Base-by-base conservation (phyloP, 805 yeast genomes). In the Kuraishia capsulata region DNA sequence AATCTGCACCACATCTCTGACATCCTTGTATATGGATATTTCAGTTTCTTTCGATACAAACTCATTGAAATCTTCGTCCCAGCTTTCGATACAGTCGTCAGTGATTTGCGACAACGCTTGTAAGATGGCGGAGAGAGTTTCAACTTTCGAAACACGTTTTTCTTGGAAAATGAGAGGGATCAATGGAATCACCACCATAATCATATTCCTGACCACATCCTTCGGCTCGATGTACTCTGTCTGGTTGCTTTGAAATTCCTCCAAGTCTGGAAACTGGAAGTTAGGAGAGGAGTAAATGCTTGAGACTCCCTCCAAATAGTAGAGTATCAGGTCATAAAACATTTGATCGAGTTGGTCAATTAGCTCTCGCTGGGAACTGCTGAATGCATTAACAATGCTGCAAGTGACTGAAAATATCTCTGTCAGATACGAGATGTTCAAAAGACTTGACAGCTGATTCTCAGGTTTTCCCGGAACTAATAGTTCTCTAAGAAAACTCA, bases 11-110 rank as follows among this genome's bases (percentile, higher is more conserved):
- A 82, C 69, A 36, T 78, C 81, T 38, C 97, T 70, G 1, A 79
- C 71, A 2, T 70, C 56, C 8, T 59, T 57, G 4, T 71, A 73
- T 0, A 78, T 61, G 0, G 79, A 61, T 24, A 88, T 65, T 2
- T 87, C 96, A 2, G 85, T 67, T 40, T 84, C 88, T 26, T 76
- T 81, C 2, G 88, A 73, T 4, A 86, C 83, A 54, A 76, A 87
- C 3, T 56, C 58, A 50, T 88, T 86, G 50, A 77, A 71, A 51
- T 88, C 89, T 2, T 61, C 64, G 3, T 57, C 53, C 67, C 80
- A 84, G 4, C 8, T 38, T 16, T 28, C 43, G 14, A 52, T 45
- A 36, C 36, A 52, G 33, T 40, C 40, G 5, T 42, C 36, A 18
- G 39, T 6, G 6, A 42, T 16, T 13, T 42, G 42, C 2, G 43